These are phyloP conservation scores for Bimuria novae-zelandiae DNA, from an alignment of 2,329 filamentous ascomycete species.

Conservation along the genomic window DNA sequence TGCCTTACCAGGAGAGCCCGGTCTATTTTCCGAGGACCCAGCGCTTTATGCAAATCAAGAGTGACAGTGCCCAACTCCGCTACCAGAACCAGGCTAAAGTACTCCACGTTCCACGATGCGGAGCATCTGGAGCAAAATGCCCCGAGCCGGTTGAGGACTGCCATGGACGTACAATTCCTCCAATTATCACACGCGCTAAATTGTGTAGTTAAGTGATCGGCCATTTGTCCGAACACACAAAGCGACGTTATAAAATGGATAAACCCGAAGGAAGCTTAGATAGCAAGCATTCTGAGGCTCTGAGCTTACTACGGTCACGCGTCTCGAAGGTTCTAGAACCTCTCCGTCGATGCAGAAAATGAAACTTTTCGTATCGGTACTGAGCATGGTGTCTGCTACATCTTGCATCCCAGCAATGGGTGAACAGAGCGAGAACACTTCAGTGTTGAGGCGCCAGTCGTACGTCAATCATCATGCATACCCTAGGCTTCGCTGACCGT, in stretches of 20 bases:
- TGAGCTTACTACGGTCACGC: neutral
- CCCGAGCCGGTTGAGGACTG: conserved; percentile 1
- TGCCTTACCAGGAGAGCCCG: neutral
- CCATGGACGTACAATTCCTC: neutral
- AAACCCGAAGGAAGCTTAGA: neutral
- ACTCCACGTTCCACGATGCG: neutral
- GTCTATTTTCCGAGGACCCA: neutral
- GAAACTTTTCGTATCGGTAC: neutral
- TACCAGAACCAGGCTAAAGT: neutral
- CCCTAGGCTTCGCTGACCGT: neutral
- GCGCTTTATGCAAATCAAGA: neutral
- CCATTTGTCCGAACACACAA: conserved; percentile 1
- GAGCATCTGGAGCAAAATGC: neutral
- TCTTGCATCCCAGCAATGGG: conserved; percentile 1
- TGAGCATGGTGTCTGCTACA: neutral
- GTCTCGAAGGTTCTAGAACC: neutral
- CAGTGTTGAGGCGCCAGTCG: conserved; percentile 2
- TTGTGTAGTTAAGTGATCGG: neutral
- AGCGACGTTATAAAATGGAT: conserved; percentile 3
- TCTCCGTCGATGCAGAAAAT: neutral
- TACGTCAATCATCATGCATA: neutral
- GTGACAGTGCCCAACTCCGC: neutral
- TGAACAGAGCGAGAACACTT: neutral
- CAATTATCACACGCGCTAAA: conserved; percentile 3
- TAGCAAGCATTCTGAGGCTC: neutral